These are phyloP conservation scores for Cladophialophora chaetospira DNA, from an alignment of 2,329 filamentous ascomycete species.

Conservation along the genomic window DNA sequence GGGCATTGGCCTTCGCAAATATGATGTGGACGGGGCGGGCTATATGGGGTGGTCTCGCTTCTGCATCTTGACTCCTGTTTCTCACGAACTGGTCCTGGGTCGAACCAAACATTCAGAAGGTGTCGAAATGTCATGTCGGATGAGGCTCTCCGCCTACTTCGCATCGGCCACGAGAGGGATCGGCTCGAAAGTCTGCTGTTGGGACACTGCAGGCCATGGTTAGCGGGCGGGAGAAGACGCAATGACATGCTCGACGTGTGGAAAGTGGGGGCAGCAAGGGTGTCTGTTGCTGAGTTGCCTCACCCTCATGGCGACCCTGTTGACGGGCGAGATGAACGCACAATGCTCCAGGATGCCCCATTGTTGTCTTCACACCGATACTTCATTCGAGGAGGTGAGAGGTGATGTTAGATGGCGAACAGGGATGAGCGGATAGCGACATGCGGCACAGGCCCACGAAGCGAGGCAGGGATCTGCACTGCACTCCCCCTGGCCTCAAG, in stretches of 20 bases:
- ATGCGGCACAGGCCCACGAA: not conserved
- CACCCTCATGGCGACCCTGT: not conserved
- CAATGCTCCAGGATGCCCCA: not conserved
- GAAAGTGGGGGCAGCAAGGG: not conserved
- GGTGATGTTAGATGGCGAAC: constrained; percentile 4
- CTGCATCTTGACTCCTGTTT: not conserved
- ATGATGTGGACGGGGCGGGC: too few relatives aligned
- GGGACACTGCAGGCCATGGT: not conserved
- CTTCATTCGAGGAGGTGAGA: not conserved
- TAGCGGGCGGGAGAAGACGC: not conserved
- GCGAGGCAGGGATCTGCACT: too few relatives aligned
- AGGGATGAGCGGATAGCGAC: not conserved
- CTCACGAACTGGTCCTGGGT: not conserved
- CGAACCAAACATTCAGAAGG: not conserved
- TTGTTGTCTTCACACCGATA: not conserved
- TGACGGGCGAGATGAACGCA: not conserved
- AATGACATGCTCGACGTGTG: not conserved
- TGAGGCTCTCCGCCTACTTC: not conserved
- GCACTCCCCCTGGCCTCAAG: too few relatives aligned
- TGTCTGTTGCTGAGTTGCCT: not conserved
- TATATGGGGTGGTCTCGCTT: too few relatives aligned
- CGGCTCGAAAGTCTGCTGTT: not conserved
- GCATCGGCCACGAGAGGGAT: not conserved
- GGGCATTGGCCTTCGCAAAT: too few relatives aligned
- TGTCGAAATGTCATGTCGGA: not conserved